Conservation (phyloP, 306 rosid genomes). For the Prunus mongolica region DNA sequence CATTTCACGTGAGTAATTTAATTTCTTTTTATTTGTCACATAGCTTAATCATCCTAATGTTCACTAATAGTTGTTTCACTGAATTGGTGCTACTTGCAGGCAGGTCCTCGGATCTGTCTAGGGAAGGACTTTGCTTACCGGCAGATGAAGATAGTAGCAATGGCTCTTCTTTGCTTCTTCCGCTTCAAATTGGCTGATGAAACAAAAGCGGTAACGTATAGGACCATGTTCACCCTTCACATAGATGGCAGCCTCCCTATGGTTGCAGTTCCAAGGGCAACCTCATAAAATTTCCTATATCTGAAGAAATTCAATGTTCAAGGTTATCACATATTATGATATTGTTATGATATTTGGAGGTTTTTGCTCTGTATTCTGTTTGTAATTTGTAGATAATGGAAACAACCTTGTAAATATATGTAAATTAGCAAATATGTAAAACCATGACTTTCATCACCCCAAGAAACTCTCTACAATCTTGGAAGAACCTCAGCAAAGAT, state of each 20-base stretch:
- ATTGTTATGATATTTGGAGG: background rate
- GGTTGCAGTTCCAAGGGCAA: constrained; percentile 43
- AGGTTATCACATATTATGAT: background rate
- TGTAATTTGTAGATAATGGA: no score
- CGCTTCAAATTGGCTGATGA: constrained; percentile 51
- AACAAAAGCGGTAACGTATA: constrained; percentile 39
- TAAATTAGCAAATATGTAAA: no score
- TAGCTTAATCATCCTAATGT: background rate
- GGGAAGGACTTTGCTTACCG: constrained; percentile 79
- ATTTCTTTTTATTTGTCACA: background rate
- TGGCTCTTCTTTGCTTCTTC: constrained; percentile 55
- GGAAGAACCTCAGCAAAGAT: no score
- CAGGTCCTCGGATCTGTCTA: constrained; percentile 64
- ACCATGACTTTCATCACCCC: no score
- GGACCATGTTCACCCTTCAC: constrained; percentile 79
- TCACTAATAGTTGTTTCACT: background rate
- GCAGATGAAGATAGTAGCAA: constrained; percentile 73
- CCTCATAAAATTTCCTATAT: background rate
- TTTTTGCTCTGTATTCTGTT: background rate
- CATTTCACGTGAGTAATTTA: constrained; percentile 56
- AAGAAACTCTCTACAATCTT: no score
- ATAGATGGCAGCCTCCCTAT: constrained; percentile 63
- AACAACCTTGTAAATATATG: background rate
- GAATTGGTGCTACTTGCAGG: constrained; percentile 37
- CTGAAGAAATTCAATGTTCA: background rate